Evolutionary conservation across 129 eudicot genomes (phyloP).

Genomic region (Flaveria sonorensis): DNA sequence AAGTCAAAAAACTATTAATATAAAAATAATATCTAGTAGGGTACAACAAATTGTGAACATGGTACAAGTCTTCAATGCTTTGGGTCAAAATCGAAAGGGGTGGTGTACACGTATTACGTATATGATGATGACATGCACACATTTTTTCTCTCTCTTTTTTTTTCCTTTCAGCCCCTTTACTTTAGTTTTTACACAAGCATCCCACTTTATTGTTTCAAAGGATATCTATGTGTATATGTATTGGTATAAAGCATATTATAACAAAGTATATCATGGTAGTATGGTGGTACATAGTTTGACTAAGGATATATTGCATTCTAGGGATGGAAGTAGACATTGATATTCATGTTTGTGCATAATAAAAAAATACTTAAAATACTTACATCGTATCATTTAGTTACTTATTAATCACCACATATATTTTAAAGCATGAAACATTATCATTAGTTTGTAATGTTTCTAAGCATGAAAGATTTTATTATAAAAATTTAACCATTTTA

Average conservation of each 20-base stretch:
- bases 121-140: slow-evolving; percentile 31
- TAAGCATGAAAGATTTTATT: not conserved
- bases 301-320: not conserved
- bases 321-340: not conserved
- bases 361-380: no score
- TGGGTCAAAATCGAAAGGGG: slow-evolving; percentile 33
- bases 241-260: not conserved
- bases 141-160: not conserved
- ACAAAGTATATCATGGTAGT: not conserved
- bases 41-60: slow-evolving; percentile 13
- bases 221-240: not conserved
- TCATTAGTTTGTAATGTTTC: not conserved
- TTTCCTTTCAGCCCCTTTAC: not conserved
- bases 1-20: not conserved
- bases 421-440: not conserved
- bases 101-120: slow-evolving; percentile 41
- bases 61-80: slow-evolving; percentile 24
- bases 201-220: slow-evolving; percentile 6
- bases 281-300: not conserved
- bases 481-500: not conserved
- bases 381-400: no score
- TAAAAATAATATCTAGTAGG: slow-evolving; percentile 13
- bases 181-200: not conserved
- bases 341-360: not conserved
- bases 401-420: not conserved